Evolutionary conservation across 2,329 filamentous ascomycete species (phyloP), one percentile per base, ranked within the genome.

Genomic region (Lecanicillium sp.): DNA sequence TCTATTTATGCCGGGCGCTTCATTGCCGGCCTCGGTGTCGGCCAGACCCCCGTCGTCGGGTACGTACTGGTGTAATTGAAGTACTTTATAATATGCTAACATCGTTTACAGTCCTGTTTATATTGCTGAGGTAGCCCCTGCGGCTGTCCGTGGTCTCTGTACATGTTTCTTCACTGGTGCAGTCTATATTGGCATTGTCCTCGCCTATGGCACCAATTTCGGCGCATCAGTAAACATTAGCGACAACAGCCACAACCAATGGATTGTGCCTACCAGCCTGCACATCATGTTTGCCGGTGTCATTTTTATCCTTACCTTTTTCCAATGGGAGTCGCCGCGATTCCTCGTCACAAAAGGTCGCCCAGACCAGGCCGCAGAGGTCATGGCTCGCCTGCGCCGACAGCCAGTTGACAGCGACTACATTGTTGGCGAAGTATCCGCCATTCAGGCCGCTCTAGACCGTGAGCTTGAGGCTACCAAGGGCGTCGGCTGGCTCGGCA

Each of bases 271-370:
- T 0, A 86, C 82, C 30, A 79, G 77, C 48, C 65, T 89, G 41
- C 84, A 90, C 54, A 67, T 90, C 56, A 87, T 87, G 52, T 87
- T 89, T 51, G 79, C 83, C 3, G 74, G 74, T 4, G 60, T 89
- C 43, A 86, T 88, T 53, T 73, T 85, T 52, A 49, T 76, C 40
- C 67, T 88, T 12, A 83, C 77, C 9, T 80, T 85, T 55, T 71
- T 83, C 48, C 74, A 82, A 45, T 69, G 68, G 41, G 83, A 87
- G 55, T 85, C 81, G 0, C 83, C 83, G 1, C 77, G 83, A 9
- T 86, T 72, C 60, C 71, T 86, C 7, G 64, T 85, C 58, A 85
- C 83, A 56, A 60, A 73, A 38, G 75, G 76, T 25, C 67, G 75
- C 25, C 54, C 71, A 7, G 78, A 81, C 42, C 50, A 78, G 49